Evolutionary conservation across 2,329 filamentous ascomycete species (phyloP).

Genomic region (Salinomyces thailandicus): DNA sequence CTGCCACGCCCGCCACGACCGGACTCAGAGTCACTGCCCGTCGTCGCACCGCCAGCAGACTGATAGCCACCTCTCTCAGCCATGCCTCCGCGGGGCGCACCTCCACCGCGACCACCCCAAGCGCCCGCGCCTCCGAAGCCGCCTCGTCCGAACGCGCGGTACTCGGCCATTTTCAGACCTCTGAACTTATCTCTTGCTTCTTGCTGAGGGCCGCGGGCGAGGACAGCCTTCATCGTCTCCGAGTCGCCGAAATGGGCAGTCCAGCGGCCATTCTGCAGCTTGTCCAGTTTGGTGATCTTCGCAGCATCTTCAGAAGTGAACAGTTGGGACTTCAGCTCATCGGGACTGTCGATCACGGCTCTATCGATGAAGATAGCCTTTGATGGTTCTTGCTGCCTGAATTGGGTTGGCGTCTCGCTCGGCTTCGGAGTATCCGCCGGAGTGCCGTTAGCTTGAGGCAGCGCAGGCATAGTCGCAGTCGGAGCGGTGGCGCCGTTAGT

Average conservation of each 20-base stretch:
- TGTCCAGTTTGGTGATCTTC: constrained; percentile 61
- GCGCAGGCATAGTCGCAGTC: constrained; percentile 13
- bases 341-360: constrained; percentile 56
- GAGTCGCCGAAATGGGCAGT: constrained; percentile 73
- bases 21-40: constrained; percentile 57
- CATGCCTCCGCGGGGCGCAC: constrained; percentile 48
- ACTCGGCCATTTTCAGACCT: constrained; percentile 32
- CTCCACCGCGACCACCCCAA: constrained; percentile 57
- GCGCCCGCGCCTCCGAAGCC: constrained; percentile 42
- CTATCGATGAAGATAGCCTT: constrained; percentile 70
- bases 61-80: constrained; percentile 24
- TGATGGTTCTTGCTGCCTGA: constrained; percentile 37
- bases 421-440: constrained; percentile 25
- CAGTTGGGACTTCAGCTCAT: constrained; percentile 63
- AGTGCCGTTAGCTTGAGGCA: constrained; percentile 42
- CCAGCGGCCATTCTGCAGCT: constrained; percentile 70
- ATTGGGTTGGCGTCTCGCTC: constrained; percentile 43
- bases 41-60: constrained; percentile 24
- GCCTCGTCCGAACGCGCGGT: constrained; percentile 52
- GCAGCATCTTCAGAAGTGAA: constrained; percentile 72
- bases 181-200: constrained; percentile 52
- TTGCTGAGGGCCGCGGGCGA: constrained; percentile 66
- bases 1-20: constrained; percentile 48
- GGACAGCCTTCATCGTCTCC: constrained; percentile 70
- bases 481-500: constrained; percentile 21